Evolutionary conservation across 148 eudicot species (phyloP).

Genomic region (Pouteria glomerata): DNA sequence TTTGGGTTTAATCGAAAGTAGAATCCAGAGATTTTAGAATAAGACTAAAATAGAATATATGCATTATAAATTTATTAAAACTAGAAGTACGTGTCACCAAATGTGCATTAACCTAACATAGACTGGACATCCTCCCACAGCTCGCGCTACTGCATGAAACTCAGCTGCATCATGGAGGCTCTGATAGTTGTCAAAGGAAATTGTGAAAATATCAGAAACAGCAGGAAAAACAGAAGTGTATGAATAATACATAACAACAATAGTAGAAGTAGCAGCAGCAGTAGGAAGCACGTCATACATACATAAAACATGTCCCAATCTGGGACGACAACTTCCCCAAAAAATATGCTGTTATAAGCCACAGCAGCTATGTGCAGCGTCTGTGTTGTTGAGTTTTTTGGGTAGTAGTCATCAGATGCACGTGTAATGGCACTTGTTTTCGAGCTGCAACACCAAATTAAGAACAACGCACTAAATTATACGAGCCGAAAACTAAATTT

Average conservation of each 20-base stretch:
- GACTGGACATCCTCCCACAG: constrained; percentile 42
- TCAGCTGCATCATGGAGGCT: constrained; percentile 39
- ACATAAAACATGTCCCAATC: constrained; percentile 56
- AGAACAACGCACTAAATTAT: neutral
- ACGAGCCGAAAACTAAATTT: too few relatives aligned
- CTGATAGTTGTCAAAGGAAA: constrained; percentile 15
- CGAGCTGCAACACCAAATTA: constrained; percentile 23
- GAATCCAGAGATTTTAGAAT: too few relatives aligned
- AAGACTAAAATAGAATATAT: too few relatives aligned
- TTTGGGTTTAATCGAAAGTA: too few relatives aligned
- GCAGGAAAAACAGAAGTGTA: neutral
- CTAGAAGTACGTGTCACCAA: too few relatives aligned
- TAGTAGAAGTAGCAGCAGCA: too few relatives aligned
- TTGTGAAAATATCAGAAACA: neutral
- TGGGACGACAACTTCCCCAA: constrained; percentile 42
- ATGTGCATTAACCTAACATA: constrained; percentile 48
- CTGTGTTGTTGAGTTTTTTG: constrained; percentile 30
- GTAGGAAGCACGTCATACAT: constrained; percentile 21
- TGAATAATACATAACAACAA: too few relatives aligned
- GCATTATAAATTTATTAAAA: too few relatives aligned
- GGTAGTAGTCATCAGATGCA: constrained; percentile 48
- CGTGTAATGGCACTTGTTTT: constrained; percentile 40
- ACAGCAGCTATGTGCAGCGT: constrained; percentile 40
- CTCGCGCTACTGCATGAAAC: constrained; percentile 45
- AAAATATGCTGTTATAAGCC: constrained; percentile 38